Percentiles rank a stretch among this genome's conserved stretches.
phyloP scores from a whole-genome alignment of 768 basidiomycete genomes.

The Panaeolus papilionaceus region DNA sequence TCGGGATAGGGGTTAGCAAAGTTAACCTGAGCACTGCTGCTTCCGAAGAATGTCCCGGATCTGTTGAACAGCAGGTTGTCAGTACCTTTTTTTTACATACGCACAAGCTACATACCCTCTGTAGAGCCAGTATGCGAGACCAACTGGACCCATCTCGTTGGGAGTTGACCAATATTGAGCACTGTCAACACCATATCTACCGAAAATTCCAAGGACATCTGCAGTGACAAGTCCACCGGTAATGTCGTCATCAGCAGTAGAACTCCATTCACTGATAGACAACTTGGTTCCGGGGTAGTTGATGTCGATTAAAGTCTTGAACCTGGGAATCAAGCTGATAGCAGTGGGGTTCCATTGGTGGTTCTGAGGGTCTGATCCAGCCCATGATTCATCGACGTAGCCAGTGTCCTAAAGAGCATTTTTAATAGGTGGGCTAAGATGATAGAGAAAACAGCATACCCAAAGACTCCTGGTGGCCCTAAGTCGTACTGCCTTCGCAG shows the following conservation, averaged over 20 bases:
- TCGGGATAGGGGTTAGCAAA: conserved; percentile 46
- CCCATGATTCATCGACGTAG: conserved; percentile 63
- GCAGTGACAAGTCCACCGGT: conserved; percentile 59
- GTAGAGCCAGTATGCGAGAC: conserved; percentile 61
- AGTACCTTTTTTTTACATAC: conserved; percentile 16
- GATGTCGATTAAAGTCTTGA: conserved; percentile 51
- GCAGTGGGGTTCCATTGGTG: conserved; percentile 51
- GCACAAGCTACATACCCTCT: conserved; percentile 46
- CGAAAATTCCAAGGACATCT: conserved; percentile 61
- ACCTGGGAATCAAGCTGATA: conserved; percentile 54
- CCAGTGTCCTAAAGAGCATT: conserved; percentile 40
- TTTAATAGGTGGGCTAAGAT: background rate
- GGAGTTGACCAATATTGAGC: conserved; percentile 61
- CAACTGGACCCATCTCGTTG: conserved; percentile 51
- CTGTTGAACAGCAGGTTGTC: conserved; percentile 29
- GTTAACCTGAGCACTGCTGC: conserved; percentile 50
- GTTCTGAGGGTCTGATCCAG: conserved; percentile 49
- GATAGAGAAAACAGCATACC: conserved; percentile 35
- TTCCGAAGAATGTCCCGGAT: conserved; percentile 53
- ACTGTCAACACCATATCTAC: conserved; percentile 50
- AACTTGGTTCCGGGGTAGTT: conserved; percentile 61
- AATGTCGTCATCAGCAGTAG: conserved; percentile 53
- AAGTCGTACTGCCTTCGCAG: conserved; percentile 55
- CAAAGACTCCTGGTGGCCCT: conserved; percentile 56
- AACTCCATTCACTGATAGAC: conserved; percentile 58